Base-by-base conservation (phyloP, 2,329 filamentous ascomycete genomes). In the Aspergillus melleus region DNA sequence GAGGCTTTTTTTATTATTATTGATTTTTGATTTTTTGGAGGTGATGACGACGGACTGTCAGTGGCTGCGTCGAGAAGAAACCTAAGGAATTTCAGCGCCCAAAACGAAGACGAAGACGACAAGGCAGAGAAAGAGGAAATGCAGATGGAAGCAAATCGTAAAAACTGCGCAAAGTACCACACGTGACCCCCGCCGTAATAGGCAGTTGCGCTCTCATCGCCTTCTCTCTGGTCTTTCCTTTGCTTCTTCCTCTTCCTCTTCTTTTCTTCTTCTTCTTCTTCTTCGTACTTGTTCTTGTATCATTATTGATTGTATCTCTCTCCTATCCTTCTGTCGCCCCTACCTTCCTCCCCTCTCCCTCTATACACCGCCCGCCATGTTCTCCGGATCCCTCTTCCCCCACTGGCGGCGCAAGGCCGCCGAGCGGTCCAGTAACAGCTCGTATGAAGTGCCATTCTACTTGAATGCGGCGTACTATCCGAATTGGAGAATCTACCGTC, bases 391-490 rank as follows among this genome's bases (percentile, higher is more conserved):
- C 42, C 53, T 66, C 52, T 67, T 68, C 55, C 66, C 67, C 61
- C 63, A 66, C 67, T 66, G 69, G 66, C 60, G 58, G 62, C 61
- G 64, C 61, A 68, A 68, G 60, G 61, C 66, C 19, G 66, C 62
- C 58, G 65, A 68, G 49, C 65, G 65, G 47, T 66, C 64, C 57
- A 68, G 63, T 57, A 64, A 61, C 55, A 65, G 51, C 56, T 69
- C 72, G 6, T 72, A 73, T 49, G 72, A 78, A 44, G 72, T 78
- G 22, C 73, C 76, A 11, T 69, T 77, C 52, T 78, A 73, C 66
- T 69, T 85, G 70, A 95, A 95, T 74, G 90, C 88, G 22, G 89
- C 92, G 19, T 95, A 94, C 77, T 95, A 91, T 74, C 90, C 90
- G n/a, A 94, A 91, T 76, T 87, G 86, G 78, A 82, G 87, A 60